phyloP scores from a whole-genome alignment of 2,329 filamentous ascomycete species.

The Hirsutella minnesotensis region DNA sequence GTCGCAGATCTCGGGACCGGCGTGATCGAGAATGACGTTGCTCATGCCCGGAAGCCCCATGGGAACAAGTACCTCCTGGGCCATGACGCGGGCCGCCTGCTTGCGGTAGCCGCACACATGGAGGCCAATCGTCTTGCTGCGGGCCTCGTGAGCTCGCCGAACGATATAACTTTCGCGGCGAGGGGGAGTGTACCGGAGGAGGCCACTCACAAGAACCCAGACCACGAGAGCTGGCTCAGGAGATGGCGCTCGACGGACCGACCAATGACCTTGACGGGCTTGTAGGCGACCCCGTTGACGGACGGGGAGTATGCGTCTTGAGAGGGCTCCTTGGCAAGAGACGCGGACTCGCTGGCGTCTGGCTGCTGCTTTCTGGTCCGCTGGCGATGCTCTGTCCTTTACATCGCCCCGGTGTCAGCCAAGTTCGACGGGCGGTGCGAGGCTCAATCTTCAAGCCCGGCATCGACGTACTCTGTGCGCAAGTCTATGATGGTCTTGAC shows the following conservation, averaged over 20 bases:
- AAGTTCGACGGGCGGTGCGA: too few relatives aligned
- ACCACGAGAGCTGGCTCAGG: conserved; percentile 56
- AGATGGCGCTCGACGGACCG: conserved; percentile 56
- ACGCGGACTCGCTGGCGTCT: not conserved
- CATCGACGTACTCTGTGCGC: conserved; percentile 68
- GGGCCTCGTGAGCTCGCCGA: not conserved
- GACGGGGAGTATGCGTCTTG: conserved; percentile 35
- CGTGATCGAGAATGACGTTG: conserved; percentile 56
- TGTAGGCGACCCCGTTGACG: conserved; percentile 52
- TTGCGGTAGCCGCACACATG: conserved; percentile 56
- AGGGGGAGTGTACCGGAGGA: not conserved
- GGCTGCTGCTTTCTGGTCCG: conserved; percentile 35
- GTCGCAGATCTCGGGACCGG: conserved; percentile 45
- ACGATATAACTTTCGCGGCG: not conserved
- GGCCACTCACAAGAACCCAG: conserved; percentile 44
- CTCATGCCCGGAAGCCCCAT: conserved; percentile 62
- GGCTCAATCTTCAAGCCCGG: too few relatives aligned
- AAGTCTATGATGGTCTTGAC: conserved; percentile 70
- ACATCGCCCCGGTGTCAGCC: too few relatives aligned
- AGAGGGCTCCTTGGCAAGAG: conserved; percentile 17
- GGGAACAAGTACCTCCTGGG: conserved; percentile 57
- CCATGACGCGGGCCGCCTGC: conserved; percentile 58
- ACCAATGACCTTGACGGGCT: conserved; percentile 64
- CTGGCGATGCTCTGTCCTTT: conserved; percentile 64
- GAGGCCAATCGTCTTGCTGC: conserved; percentile 39